phyloP scores from a whole-genome alignment of 176 grass and related monocot species.

The Olyra latifolia region DNA sequence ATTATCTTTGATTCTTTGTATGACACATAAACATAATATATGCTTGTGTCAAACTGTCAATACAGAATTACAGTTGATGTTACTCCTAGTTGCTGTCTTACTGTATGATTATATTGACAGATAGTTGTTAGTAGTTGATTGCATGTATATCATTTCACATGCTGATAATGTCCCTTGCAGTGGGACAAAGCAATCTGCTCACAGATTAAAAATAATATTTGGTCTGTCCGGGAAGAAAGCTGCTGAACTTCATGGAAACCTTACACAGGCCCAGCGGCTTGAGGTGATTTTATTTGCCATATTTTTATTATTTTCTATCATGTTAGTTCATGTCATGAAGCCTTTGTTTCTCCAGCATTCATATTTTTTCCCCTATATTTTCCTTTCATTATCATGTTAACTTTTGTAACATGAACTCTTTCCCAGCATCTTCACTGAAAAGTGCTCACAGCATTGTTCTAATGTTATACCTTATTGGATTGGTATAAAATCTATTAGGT shows the following conservation, averaged over 20 bases:
- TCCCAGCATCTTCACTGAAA: neutral
- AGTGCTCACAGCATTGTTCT: neutral
- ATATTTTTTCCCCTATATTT: constrained; percentile 3
- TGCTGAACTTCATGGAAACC: constrained; percentile 97
- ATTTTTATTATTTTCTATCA: neutral
- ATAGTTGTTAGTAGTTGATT: neutral
- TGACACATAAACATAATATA: no score
- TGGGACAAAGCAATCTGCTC: constrained; percentile 86
- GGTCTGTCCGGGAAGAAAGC: constrained; percentile 89
- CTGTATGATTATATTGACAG: neutral
- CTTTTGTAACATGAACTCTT: neutral
- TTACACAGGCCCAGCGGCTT: constrained; percentile 94
- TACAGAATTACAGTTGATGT: no score
- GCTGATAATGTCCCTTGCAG: constrained; percentile 41
- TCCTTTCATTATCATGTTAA: neutral
- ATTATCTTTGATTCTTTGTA: no score
- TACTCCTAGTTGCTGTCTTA: neutral
- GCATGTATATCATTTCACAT: constrained; percentile 16
- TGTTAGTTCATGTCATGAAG: neutral
- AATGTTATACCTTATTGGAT: neutral
- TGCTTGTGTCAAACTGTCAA: no score
- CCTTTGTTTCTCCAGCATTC: neutral
- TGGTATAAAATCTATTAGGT: neutral
- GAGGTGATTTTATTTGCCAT: constrained; percentile 66
- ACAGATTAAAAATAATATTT: constrained; percentile 98